Base-by-base conservation (phyloP, 169 alveolate genomes). In the Perkinsus marinus region DNA sequence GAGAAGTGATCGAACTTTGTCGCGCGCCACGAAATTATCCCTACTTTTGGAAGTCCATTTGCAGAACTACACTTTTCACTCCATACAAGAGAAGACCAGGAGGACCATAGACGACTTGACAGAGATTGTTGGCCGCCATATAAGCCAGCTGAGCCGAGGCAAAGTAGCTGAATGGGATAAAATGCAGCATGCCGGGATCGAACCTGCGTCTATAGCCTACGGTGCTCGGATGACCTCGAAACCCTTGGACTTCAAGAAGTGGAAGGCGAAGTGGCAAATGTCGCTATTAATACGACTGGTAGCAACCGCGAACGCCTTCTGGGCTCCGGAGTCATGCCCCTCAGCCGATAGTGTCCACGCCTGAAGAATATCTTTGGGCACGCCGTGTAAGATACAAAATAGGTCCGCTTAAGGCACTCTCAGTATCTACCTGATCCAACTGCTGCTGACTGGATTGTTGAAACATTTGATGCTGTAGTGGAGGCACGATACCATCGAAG, bases 71-170 rank as follows among this genome's bases (percentile, higher is more conserved):
- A 7, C 91, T 41, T 39, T 68, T 39, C 26, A 90, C 92, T 38
- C 94, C 94, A 39, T 68, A 93, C 16, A 93, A 91, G 22, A 93
- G 68, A 47, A 90, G 57, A 0, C 93, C 41, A 2, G 94, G 94
- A 0, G 94, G 94, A 13, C 93, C 94, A 17, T 89, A 68, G 43
- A 89, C 92, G 69, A 93, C 94, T 39, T 93, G 68, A 37, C 92
- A 17, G 90, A 38, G 39, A 89, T 90, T 89, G 39, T 46, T 39
- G 68, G 92, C 91, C 39, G 41, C 91, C 39, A 89, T 68, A 69
- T 91, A 93, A 17, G 91, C 91, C 37, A 93, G 89, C 93, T 93
- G 94, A 39, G 94, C 92, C 38, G 91, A 39, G 37, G 93, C 91
- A n/a, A 93, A 68, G 90, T 89, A 93, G 22, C 79, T 57, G 3